Evolutionary conservation across 345 rosid species (phyloP).

Genomic region (Eutrema japonicum): DNA sequence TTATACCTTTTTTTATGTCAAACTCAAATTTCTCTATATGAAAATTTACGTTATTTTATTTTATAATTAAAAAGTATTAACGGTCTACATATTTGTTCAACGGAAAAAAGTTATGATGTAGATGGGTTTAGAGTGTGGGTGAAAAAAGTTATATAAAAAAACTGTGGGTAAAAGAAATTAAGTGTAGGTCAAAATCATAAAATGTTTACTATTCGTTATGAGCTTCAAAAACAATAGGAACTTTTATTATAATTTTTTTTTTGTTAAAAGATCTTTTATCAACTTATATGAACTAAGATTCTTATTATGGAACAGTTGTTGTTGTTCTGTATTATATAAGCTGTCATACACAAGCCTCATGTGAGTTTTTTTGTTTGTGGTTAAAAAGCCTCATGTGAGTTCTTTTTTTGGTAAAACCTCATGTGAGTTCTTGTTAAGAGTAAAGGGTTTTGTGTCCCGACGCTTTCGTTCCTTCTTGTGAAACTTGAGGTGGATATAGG

Average conservation of each 20-base stretch:
- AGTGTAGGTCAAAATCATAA: too few relatives aligned
- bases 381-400: constrained; percentile 30
- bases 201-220: neutral
- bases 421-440: constrained; percentile 32
- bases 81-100: too few relatives aligned
- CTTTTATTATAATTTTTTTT: neutral
- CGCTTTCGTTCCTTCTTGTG: constrained; percentile 37
- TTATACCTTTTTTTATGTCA: too few relatives aligned
- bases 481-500: constrained; percentile 40
- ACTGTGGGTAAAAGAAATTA: too few relatives aligned
- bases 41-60: too few relatives aligned
- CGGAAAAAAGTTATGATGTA: too few relatives aligned
- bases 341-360: constrained; percentile 38
- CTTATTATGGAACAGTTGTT: neutral
- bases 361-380: constrained; percentile 21
- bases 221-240: constrained; percentile 13
- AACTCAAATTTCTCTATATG: too few relatives aligned
- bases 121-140: too few relatives aligned
- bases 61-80: too few relatives aligned
- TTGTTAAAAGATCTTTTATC: neutral
- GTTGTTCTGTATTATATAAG: constrained; percentile 3
- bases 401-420: neutral
- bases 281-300: neutral
- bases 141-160: too few relatives aligned
- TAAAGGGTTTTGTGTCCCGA: constrained; percentile 33